Evolutionary conservation across 2,329 filamentous ascomycete species (phyloP), one percentile per base, ranked within the genome.

Genomic region (Ceratocystis ficicola): DNA sequence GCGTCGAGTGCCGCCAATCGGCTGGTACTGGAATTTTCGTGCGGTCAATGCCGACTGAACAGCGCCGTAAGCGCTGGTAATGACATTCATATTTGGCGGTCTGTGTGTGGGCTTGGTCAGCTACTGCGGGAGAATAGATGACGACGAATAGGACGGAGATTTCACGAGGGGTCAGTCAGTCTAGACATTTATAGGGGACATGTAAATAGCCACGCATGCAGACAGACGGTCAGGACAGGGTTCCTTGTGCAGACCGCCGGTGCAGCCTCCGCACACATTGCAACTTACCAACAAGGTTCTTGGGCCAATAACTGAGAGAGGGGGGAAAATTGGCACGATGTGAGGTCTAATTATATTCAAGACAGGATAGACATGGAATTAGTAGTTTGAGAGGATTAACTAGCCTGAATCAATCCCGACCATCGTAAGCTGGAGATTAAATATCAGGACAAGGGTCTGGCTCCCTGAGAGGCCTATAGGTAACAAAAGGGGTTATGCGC

Each of bases 11-110:
- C 30, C 8, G 41, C 64, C 41, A 30, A 67, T 20, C 8, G 59
- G 63, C 36, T 67, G 66, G 63, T 67, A 67, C 44, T 65, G 59
- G 50, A 63, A 64, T 12, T 44, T 46, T n/a, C 50, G 63, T 28
- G 48, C 63, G 15, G 48, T 65, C 8, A 64, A 36, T 41, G 63
- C 63, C 5, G 66, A 65, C 36, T 67, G 59, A 7, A 52, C 60
- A 22, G 44, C 44, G 32, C 22, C 41, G 20, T n/a, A 57, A 57
- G 59, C 63, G 44, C 55, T 62, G 12, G 10, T 22, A 63, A 67
- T 63, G 59, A 44, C 41, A 28, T 63, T 63, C 66, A 67, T 67
- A 36, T 55, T 67, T 32, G 44, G 52, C 25, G 48, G 17, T 65
- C 55, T 46, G 25, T 12, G 44, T 32, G 25, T 7, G 44, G 48